A percentile compares a stretch with the other conserved stretches of the same genome.
These are phyloP conservation scores for Didymella keratinophila DNA, from an alignment of 2,329 filamentous ascomycete genomes.

Conservation along the genomic window DNA sequence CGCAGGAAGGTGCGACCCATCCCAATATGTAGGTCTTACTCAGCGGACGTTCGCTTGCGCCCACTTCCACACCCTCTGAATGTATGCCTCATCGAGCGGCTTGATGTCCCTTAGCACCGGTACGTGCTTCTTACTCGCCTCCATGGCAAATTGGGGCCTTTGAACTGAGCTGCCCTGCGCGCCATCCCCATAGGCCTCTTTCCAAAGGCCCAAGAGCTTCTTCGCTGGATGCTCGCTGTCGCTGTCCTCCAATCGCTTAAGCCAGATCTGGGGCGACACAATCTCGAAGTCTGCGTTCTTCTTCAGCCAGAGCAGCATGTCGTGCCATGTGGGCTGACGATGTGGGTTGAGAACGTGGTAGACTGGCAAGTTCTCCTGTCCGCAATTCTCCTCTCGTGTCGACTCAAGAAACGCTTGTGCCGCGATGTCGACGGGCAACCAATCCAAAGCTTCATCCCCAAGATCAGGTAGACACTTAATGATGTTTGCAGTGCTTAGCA, in stretches of 20 bases:
- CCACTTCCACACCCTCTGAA: constrained; percentile 56
- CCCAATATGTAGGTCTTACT: constrained; percentile 6
- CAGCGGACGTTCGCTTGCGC: constrained; percentile 30
- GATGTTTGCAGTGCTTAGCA: constrained; percentile 43
- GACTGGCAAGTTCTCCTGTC: constrained; percentile 39
- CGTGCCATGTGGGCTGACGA: constrained; percentile 53
- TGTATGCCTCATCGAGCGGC: constrained; percentile 55
- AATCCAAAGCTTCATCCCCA: constrained; percentile 38
- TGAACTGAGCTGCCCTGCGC: constrained; percentile 4
- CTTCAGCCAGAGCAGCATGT: constrained; percentile 58
- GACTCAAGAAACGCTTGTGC: constrained; percentile 60
- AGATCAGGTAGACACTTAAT: constrained; percentile 44
- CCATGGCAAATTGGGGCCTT: constrained; percentile 46
- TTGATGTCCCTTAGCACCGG: constrained; percentile 47
- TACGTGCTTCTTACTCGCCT: constrained; percentile 44
- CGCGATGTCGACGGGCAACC: constrained; percentile 46
- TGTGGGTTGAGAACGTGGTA: constrained; percentile 61
- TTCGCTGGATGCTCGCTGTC: constrained; percentile 54
- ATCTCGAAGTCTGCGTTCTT: constrained; percentile 51
- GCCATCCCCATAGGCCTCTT: constrained; percentile 49
- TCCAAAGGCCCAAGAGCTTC: constrained; percentile 61
- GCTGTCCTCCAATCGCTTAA: constrained; percentile 50
- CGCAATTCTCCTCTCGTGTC: constrained; percentile 24
- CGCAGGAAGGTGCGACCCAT: constrained; percentile 1
- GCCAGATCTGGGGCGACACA: constrained; percentile 54